Evolutionary conservation across 1,139 yeast genomes (phyloP), one percentile per base, ranked within the genome.

Genomic region (Casaregolazyma lundiana): DNA sequence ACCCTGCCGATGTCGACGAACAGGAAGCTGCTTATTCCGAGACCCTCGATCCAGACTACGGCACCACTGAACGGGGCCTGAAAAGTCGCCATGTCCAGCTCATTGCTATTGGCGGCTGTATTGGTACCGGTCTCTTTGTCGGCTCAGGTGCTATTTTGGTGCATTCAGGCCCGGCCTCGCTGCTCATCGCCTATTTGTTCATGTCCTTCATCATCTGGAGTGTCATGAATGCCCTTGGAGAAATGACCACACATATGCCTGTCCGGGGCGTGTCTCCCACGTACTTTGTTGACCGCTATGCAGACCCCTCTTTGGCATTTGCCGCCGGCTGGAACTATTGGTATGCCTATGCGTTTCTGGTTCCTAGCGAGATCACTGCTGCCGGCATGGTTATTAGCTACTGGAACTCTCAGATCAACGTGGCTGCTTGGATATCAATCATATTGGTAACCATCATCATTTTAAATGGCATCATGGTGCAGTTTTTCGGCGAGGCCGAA

Each of bases 21-120:
- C 32, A 26, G 15, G 13, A 17, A 5, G 36, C 36, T 6, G 43
- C 16, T 6, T 17, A 29, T n/a, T 22, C 17, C 9, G 44, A 41
- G 34, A 13, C 34, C 5, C 24, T 35, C 5, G 39, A 35, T 15
- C 29, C 34, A 6, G 21, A 24, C 26, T 42, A 16, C 19, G 45
- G 45, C 29, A 11, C 45, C 18, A 42, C 41, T 19, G 37, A 50
- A 20, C 53, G 77, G 50, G 69, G 67, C 9, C 67, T 76, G 50
- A 79, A 78, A 51, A 78, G 65, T 39, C 73, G 87, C 68, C 80
- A 85, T 72, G 73, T 87, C 56, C 84, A 83, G 60, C 84, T 87
- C 81, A 81, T 87, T 62, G 94, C 95, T 37, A 80, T 87, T 53
- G 96, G 96, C 61, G 95, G 95, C 54, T 77, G 89, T 48, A 85